Base-by-base conservation (phyloP, 2,329 filamentous ascomycete genomes). In the Colletotrichum incanum region DNA sequence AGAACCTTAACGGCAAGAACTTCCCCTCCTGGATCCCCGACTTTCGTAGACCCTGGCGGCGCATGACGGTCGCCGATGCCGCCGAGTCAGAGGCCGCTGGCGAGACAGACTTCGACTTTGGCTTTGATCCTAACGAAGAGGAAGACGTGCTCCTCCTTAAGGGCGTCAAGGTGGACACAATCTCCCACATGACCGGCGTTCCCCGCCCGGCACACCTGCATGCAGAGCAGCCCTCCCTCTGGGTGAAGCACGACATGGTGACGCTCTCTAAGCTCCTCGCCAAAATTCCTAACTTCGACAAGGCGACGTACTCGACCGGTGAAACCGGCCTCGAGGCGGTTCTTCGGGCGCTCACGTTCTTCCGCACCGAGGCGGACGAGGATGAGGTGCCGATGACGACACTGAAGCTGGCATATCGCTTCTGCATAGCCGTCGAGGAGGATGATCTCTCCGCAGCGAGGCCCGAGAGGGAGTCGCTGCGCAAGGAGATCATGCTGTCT, bases 1-100 rank as follows among this genome's bases (percentile, higher is more conserved):
- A 60, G 37, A 49, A 43, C 54, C 69, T 64, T 37, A 72, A 72
- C 69, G 69, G 69, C 31, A 43, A 3, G 26, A 16, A n/a, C 52
- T 71, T 73, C 34, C 71, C 71, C 16, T 73, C 71, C 9, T 73
- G 71, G 71, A 50, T 73, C 12, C 70, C 71, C 49, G 71, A 73
- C 71, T 66, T 71, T 31, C 71, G 71, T 47, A n/a, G 61, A 23
- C 67, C 61, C 23, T 73, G 71, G 71, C 54, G 62, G n/a, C 67
- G 61, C 54, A 71, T 73, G 71, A 73, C 71, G 11, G 71, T 73
- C 41, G 71, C 71, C n/a, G 71, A 73, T 26, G 71, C 61, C 4
- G 71, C 71, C 41, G 71, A 73, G 45, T 71, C 60, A 34, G 67
- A 60, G 62, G 71, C 71, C 20, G 67, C 71, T n/a, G 67, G 71